phyloP scores from a whole-genome alignment of 768 basidiomycete genomes.

The Boletus subparvulus region DNA sequence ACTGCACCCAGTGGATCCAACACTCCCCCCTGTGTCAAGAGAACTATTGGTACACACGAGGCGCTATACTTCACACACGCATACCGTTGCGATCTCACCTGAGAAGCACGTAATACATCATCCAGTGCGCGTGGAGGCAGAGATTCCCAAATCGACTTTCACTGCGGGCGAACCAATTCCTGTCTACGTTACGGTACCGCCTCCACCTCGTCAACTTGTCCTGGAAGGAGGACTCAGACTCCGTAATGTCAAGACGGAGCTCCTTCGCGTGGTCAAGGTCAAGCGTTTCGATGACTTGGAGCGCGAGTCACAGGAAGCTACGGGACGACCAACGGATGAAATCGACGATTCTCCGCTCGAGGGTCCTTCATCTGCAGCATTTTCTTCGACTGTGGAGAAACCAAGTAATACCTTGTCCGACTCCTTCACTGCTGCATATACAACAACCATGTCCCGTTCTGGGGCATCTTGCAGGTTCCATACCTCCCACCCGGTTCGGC shows the following conservation, averaged over 20 bases:
- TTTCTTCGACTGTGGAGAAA: conserved; percentile 27
- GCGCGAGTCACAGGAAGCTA: conserved; percentile 26
- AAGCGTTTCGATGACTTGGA: conserved; percentile 42
- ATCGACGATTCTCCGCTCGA: conserved; percentile 23
- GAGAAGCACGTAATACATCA: conserved; percentile 55
- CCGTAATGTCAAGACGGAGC: conserved; percentile 78
- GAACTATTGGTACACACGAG: conserved; percentile 67
- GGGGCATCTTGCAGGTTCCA: conserved; percentile 94
- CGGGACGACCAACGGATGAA: conserved; percentile 9
- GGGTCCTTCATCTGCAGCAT: conserved; percentile 33
- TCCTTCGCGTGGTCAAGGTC: conserved; percentile 65
- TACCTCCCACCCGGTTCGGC: conserved; percentile 64
- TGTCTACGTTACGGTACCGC: conserved; percentile 76
- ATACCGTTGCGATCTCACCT: conserved; percentile 56
- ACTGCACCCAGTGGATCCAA: conserved; percentile 50
- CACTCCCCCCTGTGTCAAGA: conserved; percentile 45
- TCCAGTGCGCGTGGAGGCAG: conserved; percentile 67
- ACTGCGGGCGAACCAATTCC: conserved; percentile 72
- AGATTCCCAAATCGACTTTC: conserved; percentile 73
- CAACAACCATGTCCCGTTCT: conserved; percentile 70
- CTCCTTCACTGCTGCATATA: conserved; percentile 44
- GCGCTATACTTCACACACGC: conserved; percentile 67
- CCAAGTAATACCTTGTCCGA: conserved; percentile 39
- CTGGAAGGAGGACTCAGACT: conserved; percentile 69
- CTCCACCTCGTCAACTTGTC: conserved; percentile 67